phyloP scores from a whole-genome alignment of 495 filamentous ascomycete genomes.

The Aspergillus taichungensis region DNA sequence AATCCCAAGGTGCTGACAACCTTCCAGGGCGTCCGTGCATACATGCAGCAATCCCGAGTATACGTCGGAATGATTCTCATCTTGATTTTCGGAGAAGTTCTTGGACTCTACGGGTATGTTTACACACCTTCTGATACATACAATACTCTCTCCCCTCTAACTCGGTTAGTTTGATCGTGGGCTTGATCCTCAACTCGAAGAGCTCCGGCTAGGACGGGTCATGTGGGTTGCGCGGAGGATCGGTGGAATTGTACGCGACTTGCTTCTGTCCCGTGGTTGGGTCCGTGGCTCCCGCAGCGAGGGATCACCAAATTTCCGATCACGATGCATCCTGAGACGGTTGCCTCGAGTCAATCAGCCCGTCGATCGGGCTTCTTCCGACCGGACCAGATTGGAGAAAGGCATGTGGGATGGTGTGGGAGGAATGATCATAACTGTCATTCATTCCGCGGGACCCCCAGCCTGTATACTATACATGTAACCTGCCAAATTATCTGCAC shows the following conservation, averaged over 20 bases:
- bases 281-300: no score
- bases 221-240: background rate
- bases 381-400: no score
- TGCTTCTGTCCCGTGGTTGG: background rate
- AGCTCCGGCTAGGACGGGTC: conserved; percentile 8
- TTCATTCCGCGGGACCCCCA: no score
- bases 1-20: conserved; percentile 16
- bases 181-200: conserved; percentile 2
- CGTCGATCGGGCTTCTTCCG: no score
- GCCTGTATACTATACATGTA: no score
- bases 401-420: no score
- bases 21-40: conserved; percentile 70
- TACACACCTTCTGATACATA: background rate
- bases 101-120: conserved; percentile 91
- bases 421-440: no score
- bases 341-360: no score
- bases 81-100: conserved; percentile 94
- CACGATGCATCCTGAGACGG: no score
- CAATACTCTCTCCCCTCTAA: conserved; percentile 15
- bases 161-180: conserved; percentile 32
- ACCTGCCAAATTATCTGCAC: no score
- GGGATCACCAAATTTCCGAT: no score
- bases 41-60: conserved; percentile 90
- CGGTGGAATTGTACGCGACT: conserved; percentile 2
- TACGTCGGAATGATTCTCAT: conserved; percentile 99